Evolutionary conservation across 768 basidiomycete genomes (phyloP).

Genomic region (Hygrocybe coccinea): DNA sequence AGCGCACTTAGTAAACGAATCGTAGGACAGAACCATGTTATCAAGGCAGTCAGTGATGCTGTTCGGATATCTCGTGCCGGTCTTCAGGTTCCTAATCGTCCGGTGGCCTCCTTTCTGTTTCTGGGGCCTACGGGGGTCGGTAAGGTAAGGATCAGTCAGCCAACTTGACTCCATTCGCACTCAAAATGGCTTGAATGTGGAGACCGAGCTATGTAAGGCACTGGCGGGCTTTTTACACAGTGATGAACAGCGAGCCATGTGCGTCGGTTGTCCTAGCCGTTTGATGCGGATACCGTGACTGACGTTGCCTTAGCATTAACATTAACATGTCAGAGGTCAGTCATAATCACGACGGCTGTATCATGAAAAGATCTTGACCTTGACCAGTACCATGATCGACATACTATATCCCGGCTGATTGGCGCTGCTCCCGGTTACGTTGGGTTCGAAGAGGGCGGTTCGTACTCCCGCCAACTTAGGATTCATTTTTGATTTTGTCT

Average conservation of each 20-base stretch:
- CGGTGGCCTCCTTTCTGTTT: conserved; percentile 91
- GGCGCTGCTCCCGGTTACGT: conserved; percentile 93
- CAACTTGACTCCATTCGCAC: neutral
- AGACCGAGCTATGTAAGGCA: conserved; percentile 88
- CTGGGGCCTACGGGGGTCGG: conserved; percentile 85
- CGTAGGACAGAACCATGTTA: conserved; percentile 89
- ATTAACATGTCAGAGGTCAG: conserved; percentile 89
- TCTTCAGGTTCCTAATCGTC: conserved; percentile 80
- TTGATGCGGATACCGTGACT: conserved; percentile 1
- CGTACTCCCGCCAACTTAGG: conserved; percentile 1
- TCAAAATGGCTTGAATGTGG: conserved; percentile 5
- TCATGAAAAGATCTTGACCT: neutral
- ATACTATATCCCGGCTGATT: conserved; percentile 85
- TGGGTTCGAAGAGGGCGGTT: conserved; percentile 80
- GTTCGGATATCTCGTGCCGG: conserved; percentile 92
- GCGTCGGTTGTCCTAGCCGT: conserved; percentile 24
- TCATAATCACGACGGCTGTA: neutral
- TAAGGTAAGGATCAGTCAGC: conserved; percentile 43
- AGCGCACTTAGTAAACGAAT: conserved; percentile 66
- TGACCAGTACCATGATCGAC: conserved; percentile 79
- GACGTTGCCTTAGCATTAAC: conserved; percentile 52
- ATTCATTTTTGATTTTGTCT: neutral
- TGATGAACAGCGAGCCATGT: conserved; percentile 83
- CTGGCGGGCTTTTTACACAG: conserved; percentile 87
- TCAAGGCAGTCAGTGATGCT: conserved; percentile 80